A percentile compares a stretch with the other conserved stretches of the same genome.
These are phyloP conservation scores for Dendrobium huoshanense DNA, from an alignment of 106 monocot species.

Conservation along the genomic window DNA sequence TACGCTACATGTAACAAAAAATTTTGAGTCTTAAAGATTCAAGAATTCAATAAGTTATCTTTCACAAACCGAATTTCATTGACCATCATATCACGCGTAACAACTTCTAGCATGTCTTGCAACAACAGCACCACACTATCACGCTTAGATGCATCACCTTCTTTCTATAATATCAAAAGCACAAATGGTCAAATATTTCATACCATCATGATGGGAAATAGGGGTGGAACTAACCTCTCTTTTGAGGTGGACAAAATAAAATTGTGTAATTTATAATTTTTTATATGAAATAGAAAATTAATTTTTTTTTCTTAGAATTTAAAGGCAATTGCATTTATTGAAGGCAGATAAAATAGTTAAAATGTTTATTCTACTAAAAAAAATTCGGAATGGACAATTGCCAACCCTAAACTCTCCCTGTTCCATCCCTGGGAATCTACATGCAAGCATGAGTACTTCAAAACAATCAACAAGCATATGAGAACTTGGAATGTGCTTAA, in stretches of 20 bases:
- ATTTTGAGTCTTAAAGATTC: neutral
- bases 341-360: too few species aligned
- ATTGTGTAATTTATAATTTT: too few species aligned
- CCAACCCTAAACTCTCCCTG: too few species aligned
- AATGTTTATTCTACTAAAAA: too few species aligned
- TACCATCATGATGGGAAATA: neutral
- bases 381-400: too few species aligned
- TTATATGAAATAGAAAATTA: too few species aligned
- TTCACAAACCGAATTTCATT: constrained; percentile 77
- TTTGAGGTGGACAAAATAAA: too few species aligned
- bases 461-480: neutral
- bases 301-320: too few species aligned
- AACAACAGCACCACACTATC: constrained; percentile 79
- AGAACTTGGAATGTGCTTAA: neutral
- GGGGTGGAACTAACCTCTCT: too few species aligned
- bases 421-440: too few species aligned
- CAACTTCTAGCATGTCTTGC: constrained; percentile 99
- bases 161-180: constrained; percentile 45
- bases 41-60: neutral
- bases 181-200: neutral
- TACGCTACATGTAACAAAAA: neutral
- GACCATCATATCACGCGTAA: constrained; percentile 98
- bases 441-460: too few species aligned
- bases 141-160: constrained; percentile 66
- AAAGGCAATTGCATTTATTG: too few species aligned